A percentile compares a stretch with the other conserved stretches of the same genome.
Evolutionary conservation across 257 asterid species (phyloP).

Genomic region (Phtheirospermum japonicum): DNA sequence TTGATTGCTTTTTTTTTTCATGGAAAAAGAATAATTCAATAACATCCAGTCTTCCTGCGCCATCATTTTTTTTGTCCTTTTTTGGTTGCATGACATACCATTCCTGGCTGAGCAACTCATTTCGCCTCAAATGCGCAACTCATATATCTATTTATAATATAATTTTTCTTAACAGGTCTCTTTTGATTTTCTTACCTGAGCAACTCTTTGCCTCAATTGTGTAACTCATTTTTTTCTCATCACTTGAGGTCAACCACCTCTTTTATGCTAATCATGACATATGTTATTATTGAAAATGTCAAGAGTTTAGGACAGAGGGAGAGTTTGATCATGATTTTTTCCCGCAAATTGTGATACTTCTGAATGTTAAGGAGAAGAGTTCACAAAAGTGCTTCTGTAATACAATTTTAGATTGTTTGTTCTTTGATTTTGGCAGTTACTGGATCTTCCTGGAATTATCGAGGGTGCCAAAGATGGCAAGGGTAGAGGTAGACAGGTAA

Average conservation of each 20-base stretch:
- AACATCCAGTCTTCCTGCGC: too few species aligned
- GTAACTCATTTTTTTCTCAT: too few species aligned
- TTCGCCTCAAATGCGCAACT: background rate
- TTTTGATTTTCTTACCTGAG: too few species aligned
- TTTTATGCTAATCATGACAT: background rate
- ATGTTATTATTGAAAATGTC: background rate
- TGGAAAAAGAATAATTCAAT: too few species aligned
- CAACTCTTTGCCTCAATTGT: too few species aligned
- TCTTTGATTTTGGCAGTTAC: conserved; percentile 51
- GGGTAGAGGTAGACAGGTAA: conserved; percentile 99
- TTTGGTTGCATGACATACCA: background rate
- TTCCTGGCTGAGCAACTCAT: background rate
- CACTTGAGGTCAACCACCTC: background rate
- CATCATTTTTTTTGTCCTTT: background rate
- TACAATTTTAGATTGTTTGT: conserved; percentile 16
- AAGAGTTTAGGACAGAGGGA: background rate
- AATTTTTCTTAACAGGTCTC: background rate
- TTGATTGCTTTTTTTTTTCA: too few species aligned
- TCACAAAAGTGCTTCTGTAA: conserved; percentile 4
- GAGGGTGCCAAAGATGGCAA: conserved; percentile 99
- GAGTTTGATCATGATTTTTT: background rate
- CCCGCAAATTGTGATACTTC: conserved; percentile 7
- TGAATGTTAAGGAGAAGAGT: conserved; percentile 11
- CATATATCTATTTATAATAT: background rate
- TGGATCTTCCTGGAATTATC: conserved; percentile 98